A percentile compares a stretch with the other conserved stretches of the same genome.
Conservation (phyloP, 331 rosid genomes). For the Pyracantha coccinea region DNA sequence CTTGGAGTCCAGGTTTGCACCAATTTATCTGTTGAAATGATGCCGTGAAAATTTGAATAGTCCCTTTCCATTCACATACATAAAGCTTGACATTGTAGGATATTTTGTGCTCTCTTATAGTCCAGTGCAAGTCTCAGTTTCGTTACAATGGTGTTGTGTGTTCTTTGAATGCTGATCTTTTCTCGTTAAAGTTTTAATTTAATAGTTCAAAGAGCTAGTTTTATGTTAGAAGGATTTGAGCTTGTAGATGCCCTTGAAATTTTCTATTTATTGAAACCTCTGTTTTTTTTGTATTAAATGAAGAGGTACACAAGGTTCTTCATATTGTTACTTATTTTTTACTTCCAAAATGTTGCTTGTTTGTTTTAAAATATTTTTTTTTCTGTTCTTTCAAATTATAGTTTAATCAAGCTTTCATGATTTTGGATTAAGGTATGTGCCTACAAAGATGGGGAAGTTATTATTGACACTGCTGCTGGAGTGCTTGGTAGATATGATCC, state of each 20-base stretch:
- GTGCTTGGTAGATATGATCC: conserved; percentile 97
- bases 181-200: not conserved
- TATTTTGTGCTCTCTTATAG: not conserved
- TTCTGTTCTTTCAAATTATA: not conserved
- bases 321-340: too few relatives aligned
- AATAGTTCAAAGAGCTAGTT: not conserved
- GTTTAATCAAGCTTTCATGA: conserved; percentile 2
- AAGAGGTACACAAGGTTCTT: not conserved
- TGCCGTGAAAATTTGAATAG: not conserved
- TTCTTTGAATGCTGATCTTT: not conserved
- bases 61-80: not conserved
- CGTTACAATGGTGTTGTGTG: not conserved
- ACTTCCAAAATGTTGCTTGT: not conserved
- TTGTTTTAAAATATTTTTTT: not conserved
- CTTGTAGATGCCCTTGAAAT: not conserved
- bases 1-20: conserved; percentile 88
- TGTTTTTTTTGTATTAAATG: not conserved
- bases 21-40: not conserved
- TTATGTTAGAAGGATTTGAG: not conserved
- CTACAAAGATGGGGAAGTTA: conserved; percentile 94
- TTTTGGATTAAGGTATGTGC: conserved; percentile 72
- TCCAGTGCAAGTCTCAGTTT: not conserved
- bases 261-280: not conserved
- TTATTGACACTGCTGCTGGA: conserved; percentile 98
- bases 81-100: not conserved